A percentile compares a stretch with the other conserved stretches of the same genome.
These are phyloP conservation scores for Ramaria sp. DNA, from an alignment of 768 basidiomycete genomes.

Conservation along the genomic window DNA sequence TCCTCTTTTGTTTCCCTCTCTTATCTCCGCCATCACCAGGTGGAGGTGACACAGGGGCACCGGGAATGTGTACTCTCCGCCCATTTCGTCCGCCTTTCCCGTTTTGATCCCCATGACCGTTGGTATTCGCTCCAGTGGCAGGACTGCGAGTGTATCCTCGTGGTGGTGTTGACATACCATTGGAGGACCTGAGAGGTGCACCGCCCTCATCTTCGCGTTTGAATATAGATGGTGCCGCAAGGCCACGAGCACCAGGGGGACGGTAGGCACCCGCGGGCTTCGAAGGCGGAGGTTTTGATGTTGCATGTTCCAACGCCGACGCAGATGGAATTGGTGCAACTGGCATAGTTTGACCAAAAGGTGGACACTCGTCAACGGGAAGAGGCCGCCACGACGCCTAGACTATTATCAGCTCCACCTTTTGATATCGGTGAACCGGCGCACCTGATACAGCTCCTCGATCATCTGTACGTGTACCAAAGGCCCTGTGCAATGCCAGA, in stretches of 20 bases:
- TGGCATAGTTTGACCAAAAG: conserved; percentile 59
- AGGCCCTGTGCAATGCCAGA: conserved; percentile 87
- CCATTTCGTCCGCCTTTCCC: conserved; percentile 16
- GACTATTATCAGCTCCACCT: not conserved
- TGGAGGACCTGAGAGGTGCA: conserved; percentile 35
- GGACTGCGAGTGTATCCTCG: conserved; percentile 49
- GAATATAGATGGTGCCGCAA: conserved; percentile 79
- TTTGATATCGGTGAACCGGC: conserved; percentile 13
- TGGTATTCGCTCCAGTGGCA: conserved; percentile 27
- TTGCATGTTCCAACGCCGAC: conserved; percentile 40
- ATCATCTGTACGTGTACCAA: conserved; percentile 74
- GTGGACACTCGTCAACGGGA: conserved; percentile 49
- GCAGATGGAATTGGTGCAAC: conserved; percentile 53
- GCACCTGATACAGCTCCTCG: conserved; percentile 82
- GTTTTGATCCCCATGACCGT: conserved; percentile 20
- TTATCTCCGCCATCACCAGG: conserved; percentile 23
- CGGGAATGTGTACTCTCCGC: conserved; percentile 58
- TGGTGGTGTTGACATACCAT: conserved; percentile 52
- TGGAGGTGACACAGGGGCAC: conserved; percentile 42
- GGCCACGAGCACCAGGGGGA: conserved; percentile 86
- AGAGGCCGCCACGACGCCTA: conserved; percentile 66
- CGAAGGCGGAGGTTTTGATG: conserved; percentile 42
- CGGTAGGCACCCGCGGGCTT: conserved; percentile 85
- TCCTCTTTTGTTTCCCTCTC: conserved; percentile 41
- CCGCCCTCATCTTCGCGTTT: conserved; percentile 90